Evolutionary conservation across 305 asterid species (phyloP).

Genomic region (Fraxinus nigra): DNA sequence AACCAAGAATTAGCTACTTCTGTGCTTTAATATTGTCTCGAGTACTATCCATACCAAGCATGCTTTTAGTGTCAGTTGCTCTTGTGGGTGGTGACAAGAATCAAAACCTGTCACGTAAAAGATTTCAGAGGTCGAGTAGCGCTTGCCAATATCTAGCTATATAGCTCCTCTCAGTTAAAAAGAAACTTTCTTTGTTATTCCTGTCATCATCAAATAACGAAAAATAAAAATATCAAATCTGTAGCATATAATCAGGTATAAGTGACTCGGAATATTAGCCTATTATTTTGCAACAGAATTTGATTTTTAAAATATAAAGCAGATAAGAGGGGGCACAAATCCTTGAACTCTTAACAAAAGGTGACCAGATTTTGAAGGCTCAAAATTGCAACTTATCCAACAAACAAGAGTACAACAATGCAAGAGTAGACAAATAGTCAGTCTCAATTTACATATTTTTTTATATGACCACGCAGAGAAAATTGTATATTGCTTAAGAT

Average conservation of each 20-base stretch:
- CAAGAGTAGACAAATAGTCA: not conserved
- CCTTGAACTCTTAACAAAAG: not conserved
- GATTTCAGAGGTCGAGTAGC: not conserved
- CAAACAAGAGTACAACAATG: not conserved
- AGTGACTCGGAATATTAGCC: not conserved
- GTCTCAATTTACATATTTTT: not conserved
- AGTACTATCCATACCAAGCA: not conserved
- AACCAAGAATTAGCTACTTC: not conserved
- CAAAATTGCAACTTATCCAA: not conserved
- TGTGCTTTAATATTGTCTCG: not conserved
- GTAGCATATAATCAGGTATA: not conserved
- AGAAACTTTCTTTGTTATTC: not conserved
- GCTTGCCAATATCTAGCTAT: not conserved
- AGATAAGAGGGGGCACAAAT: not conserved
- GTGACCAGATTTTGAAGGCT: not conserved
- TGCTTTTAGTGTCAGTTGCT: not conserved
- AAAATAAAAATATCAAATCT: not conserved
- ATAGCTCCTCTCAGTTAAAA: not conserved
- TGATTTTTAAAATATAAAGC: not conserved
- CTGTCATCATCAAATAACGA: not conserved
- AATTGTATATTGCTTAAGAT: not conserved
- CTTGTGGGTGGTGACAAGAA: not conserved
- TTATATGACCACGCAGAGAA: not conserved
- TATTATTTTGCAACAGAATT: not conserved
- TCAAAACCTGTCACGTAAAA: not conserved